Base-by-base conservation (phyloP, 192 early-diverging fungal genomes). In the Diversispora epigaea region DNA sequence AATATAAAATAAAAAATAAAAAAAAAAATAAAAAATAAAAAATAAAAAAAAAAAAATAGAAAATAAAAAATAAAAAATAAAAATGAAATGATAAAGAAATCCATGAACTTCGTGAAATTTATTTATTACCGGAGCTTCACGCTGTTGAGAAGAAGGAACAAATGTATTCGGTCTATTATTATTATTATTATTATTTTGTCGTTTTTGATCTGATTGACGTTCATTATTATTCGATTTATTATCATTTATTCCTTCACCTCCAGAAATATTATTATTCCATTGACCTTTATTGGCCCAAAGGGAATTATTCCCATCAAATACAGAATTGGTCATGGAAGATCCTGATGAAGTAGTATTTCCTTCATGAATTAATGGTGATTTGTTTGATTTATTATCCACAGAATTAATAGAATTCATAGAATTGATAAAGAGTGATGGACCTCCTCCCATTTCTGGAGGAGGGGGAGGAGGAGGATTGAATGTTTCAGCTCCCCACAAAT, bases 241-340 rank as follows among this genome's bases (percentile, higher is more conserved):
- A n/a, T 68, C 67, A 68, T 25, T 68, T 9, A 17, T 50, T 49
- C 21, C 67, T 68, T 68, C 67, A 10, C 45, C 45, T 14, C 47
- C 46, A 43, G 67, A 6, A 21, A 17, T 21, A 32, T 6, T 32
- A 32, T 32, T 52, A 32, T 46, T 19, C 47, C 47, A 40, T n/a
- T 68, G 46, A 25, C 32, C 4, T 68, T 68, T 68, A 68, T 49
- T 68, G 41, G 43, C 41, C 67, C 67, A 68, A 46, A 50, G 44
- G 14, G 66, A 50, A 47, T 22, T 50, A 67, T 19, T 44, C 15
- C 25, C 11, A 25, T 68, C 46, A 67, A 67, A 49, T 19, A 41
- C 65, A 50, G 32, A 32, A 19, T 50, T n/a, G 22, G 19, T 19
- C 22, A 61, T 32, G 14, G 46, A 6, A 52, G 44, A 50, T 10